Conservation (phyloP, 2,329 filamentous ascomycete species). For the Cucurbitaria berberidis region DNA sequence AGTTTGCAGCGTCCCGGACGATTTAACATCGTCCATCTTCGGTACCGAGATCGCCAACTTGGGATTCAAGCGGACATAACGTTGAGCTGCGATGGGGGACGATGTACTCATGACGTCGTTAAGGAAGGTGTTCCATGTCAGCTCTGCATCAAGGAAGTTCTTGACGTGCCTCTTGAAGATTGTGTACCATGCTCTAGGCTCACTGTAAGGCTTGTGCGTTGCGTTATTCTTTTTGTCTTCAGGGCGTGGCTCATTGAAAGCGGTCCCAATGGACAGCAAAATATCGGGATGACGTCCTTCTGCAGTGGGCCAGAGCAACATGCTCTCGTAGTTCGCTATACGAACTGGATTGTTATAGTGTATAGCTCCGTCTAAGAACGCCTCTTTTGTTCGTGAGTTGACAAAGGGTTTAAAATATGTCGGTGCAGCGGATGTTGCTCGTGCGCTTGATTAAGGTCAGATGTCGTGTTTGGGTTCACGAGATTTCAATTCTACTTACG, state of each 20-base stretch:
- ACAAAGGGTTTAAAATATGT: slow-evolving; percentile 53
- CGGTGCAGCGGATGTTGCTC: slow-evolving; percentile 54
- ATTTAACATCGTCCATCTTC: background rate
- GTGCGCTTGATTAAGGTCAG: slow-evolving; percentile 24
- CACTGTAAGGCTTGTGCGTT: background rate
- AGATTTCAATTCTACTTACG: no score
- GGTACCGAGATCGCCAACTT: background rate
- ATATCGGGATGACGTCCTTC: slow-evolving; percentile 20
- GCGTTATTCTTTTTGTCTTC: no score
- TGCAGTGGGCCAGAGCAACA: slow-evolving; percentile 25
- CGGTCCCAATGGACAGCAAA: slow-evolving; percentile 26
- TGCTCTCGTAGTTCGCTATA: slow-evolving; percentile 52
- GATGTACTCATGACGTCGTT: slow-evolving; percentile 20
- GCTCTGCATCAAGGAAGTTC: slow-evolving; percentile 44
- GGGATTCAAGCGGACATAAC: slow-evolving; percentile 1
- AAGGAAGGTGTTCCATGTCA: slow-evolving; percentile 43
- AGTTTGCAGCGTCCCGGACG: slow-evolving; percentile 4
- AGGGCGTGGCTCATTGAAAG: background rate
- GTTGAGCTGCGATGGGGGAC: background rate
- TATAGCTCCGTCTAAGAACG: slow-evolving; percentile 53
- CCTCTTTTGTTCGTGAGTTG: slow-evolving; percentile 46
- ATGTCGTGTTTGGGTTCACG: no score
- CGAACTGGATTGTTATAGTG: slow-evolving; percentile 54
- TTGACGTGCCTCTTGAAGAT: slow-evolving; percentile 26
- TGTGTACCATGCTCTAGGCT: slow-evolving; percentile 30